phyloP scores from a whole-genome alignment of 1,139 yeast genomes.

The Debaryomyces sp. region DNA sequence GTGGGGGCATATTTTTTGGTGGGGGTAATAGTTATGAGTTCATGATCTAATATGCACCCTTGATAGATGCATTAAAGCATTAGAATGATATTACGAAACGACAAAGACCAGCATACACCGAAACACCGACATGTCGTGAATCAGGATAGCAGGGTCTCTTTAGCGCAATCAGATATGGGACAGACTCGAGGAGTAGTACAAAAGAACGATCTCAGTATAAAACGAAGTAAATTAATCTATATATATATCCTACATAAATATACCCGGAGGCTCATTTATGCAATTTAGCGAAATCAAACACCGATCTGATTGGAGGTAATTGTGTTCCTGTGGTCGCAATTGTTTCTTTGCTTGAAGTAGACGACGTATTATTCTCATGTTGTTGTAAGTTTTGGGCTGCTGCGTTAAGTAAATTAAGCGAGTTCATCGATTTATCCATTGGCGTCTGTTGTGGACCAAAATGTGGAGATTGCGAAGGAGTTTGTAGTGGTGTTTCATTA shows the following conservation, averaged over 20 bases:
- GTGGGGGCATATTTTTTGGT: too few relatives aligned
- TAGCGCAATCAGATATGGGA: too few relatives aligned
- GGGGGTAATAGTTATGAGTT: too few relatives aligned
- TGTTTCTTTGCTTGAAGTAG: slow-evolving; percentile 18
- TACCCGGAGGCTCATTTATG: slow-evolving; percentile 5
- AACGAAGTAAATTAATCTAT: neutral
- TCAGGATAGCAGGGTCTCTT: too few relatives aligned
- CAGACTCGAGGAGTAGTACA: too few relatives aligned
- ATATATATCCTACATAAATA: slow-evolving; percentile 6
- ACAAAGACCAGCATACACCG: too few relatives aligned
- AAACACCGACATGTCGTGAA: too few relatives aligned
- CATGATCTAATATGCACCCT: too few relatives aligned
- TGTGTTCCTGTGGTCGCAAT: slow-evolving; percentile 47
- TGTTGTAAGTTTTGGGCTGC: slow-evolving; percentile 26
- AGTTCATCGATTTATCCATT: slow-evolving; percentile 9
- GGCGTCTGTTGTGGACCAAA: slow-evolving; percentile 27
- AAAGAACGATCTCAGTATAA: neutral
- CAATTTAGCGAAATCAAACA: slow-evolving; percentile 34
- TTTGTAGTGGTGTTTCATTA: slow-evolving; percentile 43
- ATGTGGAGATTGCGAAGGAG: slow-evolving; percentile 50
- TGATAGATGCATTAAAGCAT: too few relatives aligned
- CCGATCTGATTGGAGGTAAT: slow-evolving; percentile 48
- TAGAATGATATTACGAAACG: too few relatives aligned
- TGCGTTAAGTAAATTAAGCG: slow-evolving; percentile 21
- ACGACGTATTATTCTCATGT: slow-evolving; percentile 8